Base-by-base conservation (phyloP, 2,329 filamentous ascomycete species). In the Orbilia ellipsospora region DNA sequence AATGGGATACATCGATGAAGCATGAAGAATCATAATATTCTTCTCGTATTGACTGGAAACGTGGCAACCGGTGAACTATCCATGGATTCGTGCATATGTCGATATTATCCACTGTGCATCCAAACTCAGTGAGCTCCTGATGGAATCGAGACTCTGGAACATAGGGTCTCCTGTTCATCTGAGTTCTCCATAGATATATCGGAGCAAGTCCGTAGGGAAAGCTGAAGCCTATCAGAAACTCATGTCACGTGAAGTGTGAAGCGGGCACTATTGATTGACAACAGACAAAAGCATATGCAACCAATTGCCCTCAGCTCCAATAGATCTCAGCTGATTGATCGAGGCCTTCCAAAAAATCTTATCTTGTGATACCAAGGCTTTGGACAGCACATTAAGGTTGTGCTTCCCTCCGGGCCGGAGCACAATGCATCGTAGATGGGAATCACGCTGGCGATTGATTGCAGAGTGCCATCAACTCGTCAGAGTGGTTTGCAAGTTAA, bases 371-470 rank as follows among this genome's bases (percentile, higher is more conserved):
- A 56, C 50, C 63, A 63, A 44, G 50, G 1, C 45, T 56, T 70
- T 31, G 52, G 6, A 74, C 63, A 59, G 51, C 54, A 50, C 61
- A 56, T 56, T 63, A 63, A 28, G 31, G 63, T 67, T 67, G 45
- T 45, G 45, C 63, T 36, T 67, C 56, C 56, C 70, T 12, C 48
- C 16, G 55, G 62, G 28, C 60, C 54, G 61, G 55, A 20, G 68
- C 55, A 50, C 48, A 57, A 64, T 4, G 55, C 13, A 59, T 48
- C 51, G 51, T 59, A 67, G 54, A 60, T 68, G 31, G 7, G 55
- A 66, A 51, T 44, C 31, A 44, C 54, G 54, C 31, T 36, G 31
- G 31, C 31, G 31, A 36, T 36, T 36, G 23, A 23, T 23, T 23
- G 23, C 23, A 23, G 23, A 23, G 23, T 23, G 23, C 23, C 23